Conservation (phyloP, 78 protist genomes). For the Cyanophora paradoxa region DNA sequence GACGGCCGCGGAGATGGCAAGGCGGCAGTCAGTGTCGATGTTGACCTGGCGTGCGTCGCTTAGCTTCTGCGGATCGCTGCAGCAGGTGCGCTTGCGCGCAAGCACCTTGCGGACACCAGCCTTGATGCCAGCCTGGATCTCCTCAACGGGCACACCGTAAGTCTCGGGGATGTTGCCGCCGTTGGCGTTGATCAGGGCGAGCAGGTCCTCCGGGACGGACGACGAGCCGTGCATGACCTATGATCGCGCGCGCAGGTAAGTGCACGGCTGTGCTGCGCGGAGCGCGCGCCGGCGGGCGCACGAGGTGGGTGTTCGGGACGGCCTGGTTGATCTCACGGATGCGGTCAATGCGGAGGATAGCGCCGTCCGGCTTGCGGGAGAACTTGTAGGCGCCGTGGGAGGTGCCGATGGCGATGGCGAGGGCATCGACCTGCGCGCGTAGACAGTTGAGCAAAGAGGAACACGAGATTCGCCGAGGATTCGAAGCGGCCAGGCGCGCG, state of each 20-base stretch:
- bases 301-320: conserved; percentile 14
- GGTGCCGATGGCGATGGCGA: conserved; percentile 45
- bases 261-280: too few relatives aligned
- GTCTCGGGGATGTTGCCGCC: conserved; percentile 40
- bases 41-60: too few relatives aligned
- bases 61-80: too few relatives aligned
- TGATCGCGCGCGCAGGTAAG: too few relatives aligned
- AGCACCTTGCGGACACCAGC: conserved; percentile 32
- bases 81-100: too few relatives aligned
- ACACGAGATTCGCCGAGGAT: too few relatives aligned
- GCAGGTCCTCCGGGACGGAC: conserved; percentile 31
- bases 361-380: conserved; percentile 8
- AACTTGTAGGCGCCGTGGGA: conserved; percentile 51
- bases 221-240: conserved; percentile 52
- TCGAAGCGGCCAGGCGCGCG: too few relatives aligned
- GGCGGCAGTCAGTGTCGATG: conserved; percentile 39
- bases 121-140: conserved; percentile 1
- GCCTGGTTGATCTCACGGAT: not conserved
- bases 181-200: conserved; percentile 7
- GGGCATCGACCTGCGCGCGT: conserved; percentile 39
- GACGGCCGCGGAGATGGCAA: conserved; percentile 28
- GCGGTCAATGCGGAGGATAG: conserved; percentile 23
- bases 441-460: too few relatives aligned
- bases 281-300: too few relatives aligned
- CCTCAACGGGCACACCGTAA: conserved; percentile 15